Base-by-base conservation (phyloP, 116 monocot genomes). In the Iris pallida region DNA sequence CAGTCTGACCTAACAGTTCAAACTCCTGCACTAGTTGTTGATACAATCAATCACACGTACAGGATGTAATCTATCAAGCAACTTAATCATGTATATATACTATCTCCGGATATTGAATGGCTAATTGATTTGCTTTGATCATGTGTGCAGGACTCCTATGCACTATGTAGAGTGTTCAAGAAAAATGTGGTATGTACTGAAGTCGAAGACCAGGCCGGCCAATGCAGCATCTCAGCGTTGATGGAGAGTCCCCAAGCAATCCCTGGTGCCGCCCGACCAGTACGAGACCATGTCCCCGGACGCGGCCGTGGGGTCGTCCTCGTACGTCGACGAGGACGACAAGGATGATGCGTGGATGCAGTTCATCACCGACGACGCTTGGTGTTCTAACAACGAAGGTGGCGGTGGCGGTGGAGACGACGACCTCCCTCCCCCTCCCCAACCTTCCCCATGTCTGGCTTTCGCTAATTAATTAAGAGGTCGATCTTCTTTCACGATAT, bases 241-340 rank as follows among this genome's bases (percentile, higher is more conserved):
- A 30, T 40, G 17, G 68, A 68, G 61, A 62, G 75, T 54, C 68
- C 68, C 8, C 75, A 63, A 20, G 15, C 60, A 54, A 61, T 54
- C 2, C 48, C n/a, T 5, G 7, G n/a, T 16, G 30, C 2, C 30
- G 3, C 30, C 30, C 11, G 54, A 40, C n/a, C 42, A 53, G 53
- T 30, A 61, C 10, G 75, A 75, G 55, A 63, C 42, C 19, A 69
- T 68, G 40, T 68, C 68, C 0, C 68, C 68, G 2, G 75, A 73
- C 13, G 68, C 63, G 43, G 41, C 43, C 11, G 41, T 40, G 53
- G 61, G 68, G 46, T 73, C 79, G 7, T 79, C 79, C 0, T 60
- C 79, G 6, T 67, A 61, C 64, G 41, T 73, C 14, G 80, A 87
- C 0, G 86, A 87, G 14, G 80, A 76, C 8, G 88, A 88, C 40